Conservation (phyloP, 345 rosid species). For the Euphorbia pulcherrima region DNA sequence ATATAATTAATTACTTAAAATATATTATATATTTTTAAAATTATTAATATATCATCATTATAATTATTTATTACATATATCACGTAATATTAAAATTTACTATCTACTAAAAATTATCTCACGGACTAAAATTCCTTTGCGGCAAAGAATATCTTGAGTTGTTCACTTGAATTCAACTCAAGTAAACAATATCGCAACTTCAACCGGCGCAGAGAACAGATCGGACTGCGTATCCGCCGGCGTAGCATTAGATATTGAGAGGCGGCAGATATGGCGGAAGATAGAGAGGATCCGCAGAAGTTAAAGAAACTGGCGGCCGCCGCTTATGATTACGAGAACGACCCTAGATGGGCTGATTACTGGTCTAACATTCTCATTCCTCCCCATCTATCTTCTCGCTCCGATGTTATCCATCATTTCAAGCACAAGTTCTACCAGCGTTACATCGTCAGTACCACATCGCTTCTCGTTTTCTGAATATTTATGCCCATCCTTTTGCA, state of each 20-base stretch:
- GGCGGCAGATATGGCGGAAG: slow-evolving; percentile 80
- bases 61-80: too few species aligned
- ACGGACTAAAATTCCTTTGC: neutral
- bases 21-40: too few species aligned
- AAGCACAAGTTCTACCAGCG: slow-evolving; percentile 99
- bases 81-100: too few species aligned
- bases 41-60: too few species aligned
- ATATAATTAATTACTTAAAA: too few species aligned
- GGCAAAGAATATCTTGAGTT: neutral
- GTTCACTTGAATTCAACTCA: slow-evolving; percentile 2
- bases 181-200: neutral
- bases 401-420: slow-evolving; percentile 80
- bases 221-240: neutral
- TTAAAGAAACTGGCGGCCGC: slow-evolving; percentile 76
- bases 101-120: too few species aligned
- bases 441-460: slow-evolving; percentile 45
- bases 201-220: neutral
- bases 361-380: slow-evolving; percentile 94
- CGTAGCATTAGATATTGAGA: too few species aligned
- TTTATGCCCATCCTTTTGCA: neutral
- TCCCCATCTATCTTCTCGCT: slow-evolving; percentile 79
- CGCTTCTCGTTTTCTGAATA: neutral
- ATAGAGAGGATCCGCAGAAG: slow-evolving; percentile 79
- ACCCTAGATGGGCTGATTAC: slow-evolving; percentile 81
- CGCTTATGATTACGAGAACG: slow-evolving; percentile 83